Evolutionary conservation across 176 grass and related monocot genomes (phyloP), one percentile per base, ranked within the genome.

Genomic region (Oryza meridionalis): DNA sequence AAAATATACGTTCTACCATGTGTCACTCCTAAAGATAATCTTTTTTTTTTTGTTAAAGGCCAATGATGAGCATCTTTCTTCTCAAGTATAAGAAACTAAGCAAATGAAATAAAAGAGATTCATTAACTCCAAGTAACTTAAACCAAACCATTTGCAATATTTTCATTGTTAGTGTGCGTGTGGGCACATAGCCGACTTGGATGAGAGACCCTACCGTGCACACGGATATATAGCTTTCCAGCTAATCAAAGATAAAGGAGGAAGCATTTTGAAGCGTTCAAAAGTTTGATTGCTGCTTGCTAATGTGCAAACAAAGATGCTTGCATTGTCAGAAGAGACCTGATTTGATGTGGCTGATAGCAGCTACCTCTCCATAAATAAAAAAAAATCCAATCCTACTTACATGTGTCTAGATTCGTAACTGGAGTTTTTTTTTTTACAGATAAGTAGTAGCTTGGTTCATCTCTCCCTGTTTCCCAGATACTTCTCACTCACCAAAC

Each of bases 401-500:
- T 31, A 31, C 0, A 2, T 29, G 27, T 29, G 0, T 29, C 27
- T 0, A 29, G 27, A 29, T 29, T 29, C 2, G 2, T 29, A 29
- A 0, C 27, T 29, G 2, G 27, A 2, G 1, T 2, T 29, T 29
- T 0, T 29, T 29, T 29, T 29, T 27, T 29, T 29, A 27, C 27
- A 27, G 27, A 27, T 27, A 27, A 29, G 29, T 29, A 31, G 29
- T 31, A 31, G 29, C 29, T 31, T 31, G 29, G 1, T 25, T 7
- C 69, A 72, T 72, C 9, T 73, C 70, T n/a, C 6, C 37, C 6
- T 2, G 1, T 32, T 35, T 79, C 40, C 35, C 24, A 7, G 25
- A 31, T 7, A 27, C 77, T 67, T 46, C 12, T 61, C 79, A 29
- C n/a, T 14, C 35, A 82, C 67, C 79, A 82, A 81, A 81, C 33